Evolutionary conservation across 2,329 filamentous ascomycete species (phyloP).

Genomic region (Huntiella bhutanensis): DNA sequence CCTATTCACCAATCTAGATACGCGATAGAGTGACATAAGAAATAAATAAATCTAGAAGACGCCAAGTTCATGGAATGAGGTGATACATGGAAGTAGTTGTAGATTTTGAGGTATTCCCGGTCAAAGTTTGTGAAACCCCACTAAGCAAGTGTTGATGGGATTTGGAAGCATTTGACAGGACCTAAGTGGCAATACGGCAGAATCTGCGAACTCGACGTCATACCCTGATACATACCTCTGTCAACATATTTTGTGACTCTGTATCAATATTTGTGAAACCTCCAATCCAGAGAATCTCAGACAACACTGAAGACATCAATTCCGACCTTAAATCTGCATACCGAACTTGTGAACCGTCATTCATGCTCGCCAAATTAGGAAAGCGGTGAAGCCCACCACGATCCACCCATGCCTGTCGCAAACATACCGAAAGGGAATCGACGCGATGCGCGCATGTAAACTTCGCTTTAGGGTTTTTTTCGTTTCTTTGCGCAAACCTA

Average conservation of each 20-base stretch:
- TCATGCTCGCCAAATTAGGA: constrained; percentile 5
- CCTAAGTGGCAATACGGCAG: neutral
- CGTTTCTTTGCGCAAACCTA: no score
- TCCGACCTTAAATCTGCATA: neutral
- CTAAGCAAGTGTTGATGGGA: neutral
- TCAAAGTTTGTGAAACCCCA: neutral
- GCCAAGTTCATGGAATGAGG: no score
- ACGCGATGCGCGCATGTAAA: constrained; percentile 6
- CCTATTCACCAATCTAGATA: no score
- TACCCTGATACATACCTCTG: no score
- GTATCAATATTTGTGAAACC: neutral
- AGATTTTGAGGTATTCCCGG: neutral
- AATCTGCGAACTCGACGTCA: neutral
- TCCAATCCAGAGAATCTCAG: neutral
- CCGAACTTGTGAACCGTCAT: neutral
- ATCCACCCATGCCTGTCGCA: neutral
- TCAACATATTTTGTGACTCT: no score
- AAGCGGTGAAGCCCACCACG: constrained; percentile 14
- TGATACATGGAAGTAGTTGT: no score
- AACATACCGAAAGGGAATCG: neutral
- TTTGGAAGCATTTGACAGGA: no score
- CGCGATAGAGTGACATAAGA: no score
- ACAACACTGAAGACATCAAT: neutral
- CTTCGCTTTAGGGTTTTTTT: no score
- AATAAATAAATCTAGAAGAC: no score